Base-by-base conservation (phyloP, 1,139 yeast genomes). In the Taphrina pruni region DNA sequence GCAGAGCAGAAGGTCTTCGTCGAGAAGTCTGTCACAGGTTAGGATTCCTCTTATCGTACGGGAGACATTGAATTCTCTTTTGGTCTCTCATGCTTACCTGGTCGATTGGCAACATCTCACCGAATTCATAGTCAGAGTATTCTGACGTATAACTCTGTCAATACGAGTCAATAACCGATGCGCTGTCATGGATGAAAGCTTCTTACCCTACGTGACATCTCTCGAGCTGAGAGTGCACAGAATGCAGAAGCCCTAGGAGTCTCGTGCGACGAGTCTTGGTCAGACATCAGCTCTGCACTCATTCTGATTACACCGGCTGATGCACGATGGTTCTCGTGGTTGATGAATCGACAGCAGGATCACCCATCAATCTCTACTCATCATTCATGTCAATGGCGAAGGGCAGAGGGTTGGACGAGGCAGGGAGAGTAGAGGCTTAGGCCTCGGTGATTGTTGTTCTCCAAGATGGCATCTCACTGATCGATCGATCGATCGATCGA, bases 241-340 rank as follows among this genome's bases (percentile, higher is more conserved):
- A n/a, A 54, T 1, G 35, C 57, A 11, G 43, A 54, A 54, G 41
- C 57, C 32, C 26, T 32, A 11, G 57, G 41, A 54, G 57, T 54
- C 11, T 20, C 43, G 17, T 54, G 43, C 32, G n/a, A 17, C 20
- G 17, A 6, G 36, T 50, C 54, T 50, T 21, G 36, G n/a, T 50
- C 54, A 21, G 54, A 50, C 14, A 50, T 6, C 36, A 21, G 54
- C 36, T 21, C 36, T 1, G 54, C 54, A 50, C 54, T 50, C 54
- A 50, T 50, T 8, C 54, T 50, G 5, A 5, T 45, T 6, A 14
- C 11, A 3, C 14, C 11, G 32, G 32, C 32, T 26, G 2, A 26
- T 26, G 32, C 32, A 26, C 32, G 32, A 26, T 26, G 32, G 32
- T 26, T 4, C 32, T 26, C 32, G 32, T 26, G 32, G 2, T 2